Percentiles rank a stretch among this genome's conserved stretches.
These are phyloP conservation scores for Ceratopteris richardii DNA, from an alignment of 75 land plant species.

Conservation along the genomic window DNA sequence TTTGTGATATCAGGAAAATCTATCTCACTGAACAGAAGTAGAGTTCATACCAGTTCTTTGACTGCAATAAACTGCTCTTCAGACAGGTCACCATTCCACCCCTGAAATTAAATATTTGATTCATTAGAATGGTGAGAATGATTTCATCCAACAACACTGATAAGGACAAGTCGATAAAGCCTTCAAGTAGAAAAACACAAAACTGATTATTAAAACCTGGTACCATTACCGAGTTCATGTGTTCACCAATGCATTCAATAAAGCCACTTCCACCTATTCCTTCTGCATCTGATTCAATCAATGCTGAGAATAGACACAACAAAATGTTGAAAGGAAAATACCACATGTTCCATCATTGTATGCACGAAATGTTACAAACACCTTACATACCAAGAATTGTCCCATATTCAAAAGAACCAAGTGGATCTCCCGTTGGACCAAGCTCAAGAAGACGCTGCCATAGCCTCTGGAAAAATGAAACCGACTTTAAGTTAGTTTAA, in stretches of 20 bases:
- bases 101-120: conserved; percentile 50
- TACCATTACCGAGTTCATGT: conserved; percentile 65
- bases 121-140: too few species aligned
- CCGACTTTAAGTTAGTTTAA: too few species aligned
- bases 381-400: conserved; percentile 73
- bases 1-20: too few species aligned
- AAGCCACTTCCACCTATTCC: conserved; percentile 99
- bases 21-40: too few species aligned
- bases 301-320: conserved; percentile 50
- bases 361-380: not conserved
- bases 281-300: conserved; percentile 97
- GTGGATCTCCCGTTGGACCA: conserved; percentile 82
- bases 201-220: too few species aligned
- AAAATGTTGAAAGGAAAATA: too few species aligned
- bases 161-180: too few species aligned
- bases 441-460: conserved; percentile 83
- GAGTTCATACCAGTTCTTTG: conserved; percentile 86
- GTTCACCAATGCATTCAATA: conserved; percentile 95
- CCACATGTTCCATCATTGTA: too few species aligned
- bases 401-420: conserved; percentile 93
- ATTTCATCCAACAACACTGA: too few species aligned
- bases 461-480: conserved; percentile 54
- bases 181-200: not conserved
- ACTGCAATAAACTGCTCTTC: conserved; percentile 96
- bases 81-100: conserved; percentile 72